Evolutionary conservation across 257 asterid species (phyloP), one percentile per base, ranked within the genome.

Genomic region (Solanum paucissectum): DNA sequence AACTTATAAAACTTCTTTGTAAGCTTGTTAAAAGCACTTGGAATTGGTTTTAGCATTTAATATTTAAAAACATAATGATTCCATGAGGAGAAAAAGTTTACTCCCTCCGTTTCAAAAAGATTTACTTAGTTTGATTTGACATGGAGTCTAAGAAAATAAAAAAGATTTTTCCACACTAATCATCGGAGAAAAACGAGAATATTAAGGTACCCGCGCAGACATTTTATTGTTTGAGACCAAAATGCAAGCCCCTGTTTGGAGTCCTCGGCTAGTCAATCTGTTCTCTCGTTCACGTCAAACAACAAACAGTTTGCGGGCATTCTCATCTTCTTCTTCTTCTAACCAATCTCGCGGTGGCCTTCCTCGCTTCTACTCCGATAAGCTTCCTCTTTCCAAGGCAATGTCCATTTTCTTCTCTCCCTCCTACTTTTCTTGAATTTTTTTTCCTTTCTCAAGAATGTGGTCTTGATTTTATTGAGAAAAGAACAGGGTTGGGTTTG

Each of bases 281-380:
- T 75, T 87, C 18, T 91, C 49, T 64, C 86, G 92, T 83, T 83
- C 93, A 29, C 60, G 87, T 8, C 20, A 20, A 7, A 86, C 40
- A 38, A 20, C 87, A 16, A 90, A 89, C 58, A 87, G 49, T 74
- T 46, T 88, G 38, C 96, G 94, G 29, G 74, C 94, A 40, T 93
- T 92, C 88, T 94, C 98, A 23, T 91, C 96, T 2, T 38, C 40
- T 37, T 91, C 90, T 60, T 87, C 91, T 85, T 90, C 96, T 89
- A 94, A 89, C 92, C 99, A 94, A 89, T 95, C 99, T 64, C 98
- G 99, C 58, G 99, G 99, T 21, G 95, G 99, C 83, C 96, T 95
- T 84, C 98, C 99, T 82, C 99, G 99, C 52, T 96, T 97, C 96
- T 93, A 93, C 93, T 95, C 99, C 75, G 93, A 93, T 64, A 92